Evolutionary conservation across 1,284 basidiomycete species (phyloP).

Genomic region (Sparassis latifolia): DNA sequence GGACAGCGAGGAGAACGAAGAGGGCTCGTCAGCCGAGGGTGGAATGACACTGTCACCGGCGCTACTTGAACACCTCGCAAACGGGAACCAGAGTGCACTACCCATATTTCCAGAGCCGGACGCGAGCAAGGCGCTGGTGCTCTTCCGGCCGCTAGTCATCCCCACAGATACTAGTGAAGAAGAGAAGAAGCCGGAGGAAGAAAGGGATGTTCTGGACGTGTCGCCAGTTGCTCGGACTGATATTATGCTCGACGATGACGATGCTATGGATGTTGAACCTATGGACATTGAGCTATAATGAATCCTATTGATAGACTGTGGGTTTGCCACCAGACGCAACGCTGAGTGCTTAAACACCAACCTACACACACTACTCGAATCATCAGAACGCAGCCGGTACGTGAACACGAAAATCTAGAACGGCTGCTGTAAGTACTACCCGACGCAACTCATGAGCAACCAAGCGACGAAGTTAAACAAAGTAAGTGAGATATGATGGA

Average conservation of each 20-base stretch:
- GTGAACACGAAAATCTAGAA: no score
- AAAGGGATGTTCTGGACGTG: not conserved
- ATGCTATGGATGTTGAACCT: conserved; percentile 35
- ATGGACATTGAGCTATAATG: conserved; percentile 49
- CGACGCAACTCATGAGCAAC: no score
- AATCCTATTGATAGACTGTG: not conserved
- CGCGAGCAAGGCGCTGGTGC: conserved; percentile 46
- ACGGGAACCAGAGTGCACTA: conserved; percentile 4
- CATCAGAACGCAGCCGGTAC: no score
- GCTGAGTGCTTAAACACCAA: no score
- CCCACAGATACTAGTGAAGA: conserved; percentile 11
- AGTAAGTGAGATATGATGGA: no score
- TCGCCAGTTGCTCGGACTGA: not conserved
- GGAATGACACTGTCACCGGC: conserved; percentile 36
- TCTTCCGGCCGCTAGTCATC: conserved; percentile 42
- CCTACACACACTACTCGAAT: no score
- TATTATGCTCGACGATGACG: not conserved
- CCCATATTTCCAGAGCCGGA: conserved; percentile 12
- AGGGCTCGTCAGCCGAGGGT: conserved; percentile 14
- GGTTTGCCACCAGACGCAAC: not conserved
- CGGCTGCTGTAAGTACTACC: no score
- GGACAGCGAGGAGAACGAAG: conserved; percentile 27
- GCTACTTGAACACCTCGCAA: conserved; percentile 35
- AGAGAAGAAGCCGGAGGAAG: conserved; percentile 3
- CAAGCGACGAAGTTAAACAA: no score